Percentiles rank a stretch among this genome's conserved stretches.
These are phyloP conservation scores for Mucor piriformis DNA, from an alignment of 371 early-diverging fungal genomes.

Conservation along the genomic window DNA sequence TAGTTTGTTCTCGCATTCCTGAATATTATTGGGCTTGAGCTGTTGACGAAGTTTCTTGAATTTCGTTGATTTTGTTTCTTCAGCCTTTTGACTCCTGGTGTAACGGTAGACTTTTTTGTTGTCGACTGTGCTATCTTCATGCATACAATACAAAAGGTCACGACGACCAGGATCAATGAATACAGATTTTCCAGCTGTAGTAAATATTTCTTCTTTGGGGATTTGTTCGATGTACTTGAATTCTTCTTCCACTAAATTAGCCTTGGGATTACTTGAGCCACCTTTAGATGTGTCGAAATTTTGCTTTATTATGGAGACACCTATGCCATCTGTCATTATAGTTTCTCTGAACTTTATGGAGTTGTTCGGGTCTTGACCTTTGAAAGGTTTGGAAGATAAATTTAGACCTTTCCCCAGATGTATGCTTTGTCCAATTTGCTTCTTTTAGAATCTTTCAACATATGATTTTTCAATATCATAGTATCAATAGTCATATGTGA, in stretches of 20 bases:
- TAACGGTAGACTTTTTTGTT: background rate
- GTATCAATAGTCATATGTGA: background rate
- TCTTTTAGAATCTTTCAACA: background rate
- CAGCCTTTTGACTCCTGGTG: background rate
- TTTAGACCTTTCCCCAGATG: background rate
- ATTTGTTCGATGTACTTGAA: background rate
- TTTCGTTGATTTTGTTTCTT: background rate
- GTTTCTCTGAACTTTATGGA: background rate
- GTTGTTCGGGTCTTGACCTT: background rate
- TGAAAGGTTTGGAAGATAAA: background rate
- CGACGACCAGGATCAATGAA: slow-evolving; percentile 3
- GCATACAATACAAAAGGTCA: slow-evolving; percentile 5
- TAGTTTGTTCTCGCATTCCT: background rate
- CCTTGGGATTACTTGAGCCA: background rate
- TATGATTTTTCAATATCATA: background rate
- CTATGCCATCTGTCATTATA: background rate
- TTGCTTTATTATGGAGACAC: background rate
- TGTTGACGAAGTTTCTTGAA: background rate
- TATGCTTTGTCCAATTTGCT: background rate
- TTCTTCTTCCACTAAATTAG: background rate
- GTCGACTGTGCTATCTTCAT: background rate
- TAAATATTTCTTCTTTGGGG: background rate
- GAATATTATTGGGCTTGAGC: background rate
- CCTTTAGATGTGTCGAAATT: background rate
- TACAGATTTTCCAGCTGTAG: background rate